phyloP scores from a whole-genome alignment of 1,139 yeast genomes.

The Candida sp. region DNA sequence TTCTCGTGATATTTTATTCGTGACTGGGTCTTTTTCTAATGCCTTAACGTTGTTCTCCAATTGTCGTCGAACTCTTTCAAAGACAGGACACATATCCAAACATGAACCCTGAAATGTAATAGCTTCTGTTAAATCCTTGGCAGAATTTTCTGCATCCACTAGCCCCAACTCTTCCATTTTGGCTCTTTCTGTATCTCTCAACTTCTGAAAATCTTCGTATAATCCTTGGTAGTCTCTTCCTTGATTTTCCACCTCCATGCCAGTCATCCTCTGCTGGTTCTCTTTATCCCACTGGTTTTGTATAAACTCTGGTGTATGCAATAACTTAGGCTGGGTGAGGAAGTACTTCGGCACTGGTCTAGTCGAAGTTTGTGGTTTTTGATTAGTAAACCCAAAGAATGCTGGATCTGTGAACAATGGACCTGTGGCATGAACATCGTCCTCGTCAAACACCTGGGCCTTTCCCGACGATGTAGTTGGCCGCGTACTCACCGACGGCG shows the following conservation, averaged over 20 bases:
- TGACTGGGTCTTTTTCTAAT: conserved; percentile 69
- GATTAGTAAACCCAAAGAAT: conserved; percentile 29
- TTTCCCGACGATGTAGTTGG: conserved; percentile 13
- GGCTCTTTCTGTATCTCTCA: conserved; percentile 78
- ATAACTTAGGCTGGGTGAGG: conserved; percentile 38
- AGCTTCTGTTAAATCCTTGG: conserved; percentile 86
- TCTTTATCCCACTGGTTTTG: conserved; percentile 46
- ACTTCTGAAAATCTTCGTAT: conserved; percentile 60
- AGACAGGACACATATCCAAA: conserved; percentile 92
- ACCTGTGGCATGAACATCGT: conserved; percentile 32
- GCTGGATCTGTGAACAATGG: conserved; percentile 30
- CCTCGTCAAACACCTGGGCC: conserved; percentile 23
- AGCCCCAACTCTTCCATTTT: conserved; percentile 83
- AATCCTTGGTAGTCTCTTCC: conserved; percentile 48
- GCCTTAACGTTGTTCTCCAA: conserved; percentile 87
- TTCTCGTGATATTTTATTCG: conserved; percentile 64
- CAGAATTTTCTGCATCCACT: conserved; percentile 87
- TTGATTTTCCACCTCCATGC: conserved; percentile 33
- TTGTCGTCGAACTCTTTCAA: conserved; percentile 88
- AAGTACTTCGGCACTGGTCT: conserved; percentile 43
- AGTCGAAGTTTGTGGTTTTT: conserved; percentile 12
- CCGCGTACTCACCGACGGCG: not conserved
- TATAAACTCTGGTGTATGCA: conserved; percentile 36
- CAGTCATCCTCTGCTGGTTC: conserved; percentile 44
- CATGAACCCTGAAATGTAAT: conserved; percentile 89